Base-by-base conservation (phyloP, 2,329 filamentous ascomycete genomes). In the Botrytis fabae region DNA sequence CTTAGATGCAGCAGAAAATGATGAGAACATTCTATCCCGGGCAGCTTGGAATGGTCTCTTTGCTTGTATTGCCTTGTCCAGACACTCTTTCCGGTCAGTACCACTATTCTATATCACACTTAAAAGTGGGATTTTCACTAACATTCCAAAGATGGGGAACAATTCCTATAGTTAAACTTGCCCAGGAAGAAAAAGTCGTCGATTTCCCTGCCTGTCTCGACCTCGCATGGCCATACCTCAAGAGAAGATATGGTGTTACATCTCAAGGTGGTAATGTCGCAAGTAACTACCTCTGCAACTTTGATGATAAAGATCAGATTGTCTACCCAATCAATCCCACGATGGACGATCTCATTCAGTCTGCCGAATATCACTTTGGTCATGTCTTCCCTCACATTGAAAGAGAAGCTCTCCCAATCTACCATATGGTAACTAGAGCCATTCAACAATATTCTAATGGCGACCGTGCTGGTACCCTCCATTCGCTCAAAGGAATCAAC, bases 21-120 rank as follows among this genome's bases (percentile, higher is more conserved):
- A 79, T 1, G 71, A 76, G 78, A 76, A 78, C 51, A 68, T 75
- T 12, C 75, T 81, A 63, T 75, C 78, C 1, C 75, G 77, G 5
- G 81, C 82, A 54, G 74, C 74, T 22, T 81, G 78, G 74, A 83
- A 83, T 69, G 81, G 78, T 10, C 79, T 82, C 66, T 82, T 81
- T 70, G 78, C 76, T 70, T 81, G 79, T 61, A 75, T 82, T 60
- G 79, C 80, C n/a, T 74, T 75, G 46, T 77, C 77, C 35, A 76
- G 81, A 4, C 82, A 82, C 69, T 81, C 80, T 1, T 83, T 81
- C 73, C 76, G 77, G 77, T 78, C 60, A 76, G 59, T 69, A 62
- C 32, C 48, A 32, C 22, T 10, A 69, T 62, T 44, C 35, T 32
- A 10, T 32, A 14, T 63, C 20, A 10, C 38, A 32, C 40, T 48